These are phyloP conservation scores for Plasmodium falciparum DNA, from an alignment of 169 alveolate genomes.

Conservation along the genomic window DNA sequence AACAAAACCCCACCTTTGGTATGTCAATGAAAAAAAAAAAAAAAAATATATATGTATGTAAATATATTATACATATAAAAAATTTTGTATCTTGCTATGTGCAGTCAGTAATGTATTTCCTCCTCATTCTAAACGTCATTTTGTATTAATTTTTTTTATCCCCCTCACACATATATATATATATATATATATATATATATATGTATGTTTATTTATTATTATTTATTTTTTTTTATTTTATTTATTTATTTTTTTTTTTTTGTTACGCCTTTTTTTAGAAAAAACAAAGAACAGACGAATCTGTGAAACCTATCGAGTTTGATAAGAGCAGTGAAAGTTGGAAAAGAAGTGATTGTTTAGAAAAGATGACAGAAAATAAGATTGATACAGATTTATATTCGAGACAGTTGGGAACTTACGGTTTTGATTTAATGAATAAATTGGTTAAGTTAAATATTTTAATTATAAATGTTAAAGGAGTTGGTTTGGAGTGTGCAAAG, in stretches of 20 bases:
- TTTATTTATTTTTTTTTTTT: background rate
- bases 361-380: slow-evolving; percentile 21
- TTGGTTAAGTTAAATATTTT: slow-evolving; percentile 93
- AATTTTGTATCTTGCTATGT: no score
- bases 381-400: slow-evolving; percentile 97
- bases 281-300: slow-evolving; percentile 40
- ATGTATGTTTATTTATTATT: background rate
- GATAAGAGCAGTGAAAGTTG: slow-evolving; percentile 31
- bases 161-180: background rate
- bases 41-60: background rate
- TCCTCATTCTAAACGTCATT: no score
- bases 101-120: no score
- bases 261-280: slow-evolving; percentile 3
- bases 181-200: background rate
- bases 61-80: background rate
- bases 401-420: slow-evolving; percentile 99
- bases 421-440: slow-evolving; percentile 98
- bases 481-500: slow-evolving; percentile 93
- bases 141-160: no score
- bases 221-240: background rate
- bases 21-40: slow-evolving; percentile 17
- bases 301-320: slow-evolving; percentile 20
- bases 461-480: slow-evolving; percentile 96
- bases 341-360: background rate
- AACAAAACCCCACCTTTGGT: slow-evolving; percentile 46